These are phyloP conservation scores for Corrigiola litoralis DNA, from an alignment of 179 eudicot genomes.

Conservation along the genomic window DNA sequence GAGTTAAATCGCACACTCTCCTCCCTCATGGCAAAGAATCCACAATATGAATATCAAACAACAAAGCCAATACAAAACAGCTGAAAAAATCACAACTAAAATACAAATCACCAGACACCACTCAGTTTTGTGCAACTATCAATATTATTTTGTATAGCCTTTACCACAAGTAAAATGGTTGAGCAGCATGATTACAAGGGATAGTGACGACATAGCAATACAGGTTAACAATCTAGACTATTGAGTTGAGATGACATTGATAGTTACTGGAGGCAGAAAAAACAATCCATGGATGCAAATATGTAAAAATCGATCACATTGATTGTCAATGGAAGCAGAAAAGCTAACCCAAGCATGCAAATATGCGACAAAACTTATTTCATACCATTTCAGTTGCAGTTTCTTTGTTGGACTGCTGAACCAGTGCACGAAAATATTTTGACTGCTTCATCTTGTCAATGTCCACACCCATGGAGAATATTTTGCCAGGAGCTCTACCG, in stretches of 20 bases:
- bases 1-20: not conserved
- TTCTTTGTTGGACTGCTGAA: slow-evolving; percentile 41
- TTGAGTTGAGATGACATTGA: not conserved
- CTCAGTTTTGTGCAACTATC: too few relatives aligned
- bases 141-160: too few relatives aligned
- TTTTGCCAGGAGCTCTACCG: slow-evolving; percentile 52
- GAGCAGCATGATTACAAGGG: not conserved
- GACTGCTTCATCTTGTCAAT: slow-evolving; percentile 71
- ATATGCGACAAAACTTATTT: not conserved
- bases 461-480: slow-evolving; percentile 51
- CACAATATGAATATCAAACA: not conserved
- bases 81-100: not conserved
- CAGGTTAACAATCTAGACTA: not conserved
- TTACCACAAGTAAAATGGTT: too few relatives aligned
- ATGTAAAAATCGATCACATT: too few relatives aligned
- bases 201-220: not conserved
- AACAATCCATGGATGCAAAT: too few relatives aligned
- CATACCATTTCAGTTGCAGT: slow-evolving; percentile 39
- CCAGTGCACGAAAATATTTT: slow-evolving; percentile 50
- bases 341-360: not conserved
- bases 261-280: not conserved
- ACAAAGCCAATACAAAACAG: not conserved
- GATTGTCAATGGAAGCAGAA: too few relatives aligned
- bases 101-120: not conserved
- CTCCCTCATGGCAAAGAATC: not conserved